These are phyloP conservation scores for Trypanosomatidae sp. DNA, from an alignment of 208 protist genomes.

Conservation along the genomic window DNA sequence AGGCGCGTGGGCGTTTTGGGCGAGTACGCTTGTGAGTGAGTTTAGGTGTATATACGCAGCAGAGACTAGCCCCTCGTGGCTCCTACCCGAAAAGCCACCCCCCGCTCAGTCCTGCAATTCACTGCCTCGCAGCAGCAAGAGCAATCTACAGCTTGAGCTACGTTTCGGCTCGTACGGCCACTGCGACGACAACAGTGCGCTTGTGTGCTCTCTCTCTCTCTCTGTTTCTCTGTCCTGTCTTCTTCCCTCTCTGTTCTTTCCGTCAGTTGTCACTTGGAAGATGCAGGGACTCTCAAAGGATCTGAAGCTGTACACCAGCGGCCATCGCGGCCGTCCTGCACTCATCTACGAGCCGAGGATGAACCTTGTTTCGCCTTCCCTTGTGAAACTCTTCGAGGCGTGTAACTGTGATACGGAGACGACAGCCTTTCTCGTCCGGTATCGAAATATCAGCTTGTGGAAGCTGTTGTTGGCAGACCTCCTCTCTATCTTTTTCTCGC, in stretches of 20 bases:
- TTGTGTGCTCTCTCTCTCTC: background rate
- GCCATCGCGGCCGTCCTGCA: slow-evolving; percentile 37
- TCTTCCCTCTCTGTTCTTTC: background rate
- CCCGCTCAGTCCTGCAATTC: background rate
- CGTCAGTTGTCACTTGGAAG: background rate
- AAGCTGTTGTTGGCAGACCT: slow-evolving; percentile 44
- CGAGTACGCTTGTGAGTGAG: slow-evolving; percentile 3
- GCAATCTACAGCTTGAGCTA: background rate
- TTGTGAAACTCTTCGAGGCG: slow-evolving; percentile 39
- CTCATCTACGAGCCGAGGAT: slow-evolving; percentile 50
- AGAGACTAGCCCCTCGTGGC: background rate
- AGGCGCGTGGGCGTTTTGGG: background rate
- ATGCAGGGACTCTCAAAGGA: slow-evolving; percentile 39
- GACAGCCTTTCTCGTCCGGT: slow-evolving; percentile 38
- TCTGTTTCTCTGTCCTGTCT: background rate
- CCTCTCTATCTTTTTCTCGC: slow-evolving; percentile 57
- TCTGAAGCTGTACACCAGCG: slow-evolving; percentile 34
- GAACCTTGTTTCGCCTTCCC: slow-evolving; percentile 28
- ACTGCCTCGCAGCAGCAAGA: background rate
- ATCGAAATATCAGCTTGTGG: slow-evolving; percentile 34
- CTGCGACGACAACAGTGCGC: background rate
- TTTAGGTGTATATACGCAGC: background rate
- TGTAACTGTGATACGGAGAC: slow-evolving; percentile 61
- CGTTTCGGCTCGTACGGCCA: background rate
- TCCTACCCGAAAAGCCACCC: background rate